These are phyloP conservation scores for Aspergillus terreus DNA, from an alignment of 2,329 filamentous ascomycete genomes.

Conservation along the genomic window DNA sequence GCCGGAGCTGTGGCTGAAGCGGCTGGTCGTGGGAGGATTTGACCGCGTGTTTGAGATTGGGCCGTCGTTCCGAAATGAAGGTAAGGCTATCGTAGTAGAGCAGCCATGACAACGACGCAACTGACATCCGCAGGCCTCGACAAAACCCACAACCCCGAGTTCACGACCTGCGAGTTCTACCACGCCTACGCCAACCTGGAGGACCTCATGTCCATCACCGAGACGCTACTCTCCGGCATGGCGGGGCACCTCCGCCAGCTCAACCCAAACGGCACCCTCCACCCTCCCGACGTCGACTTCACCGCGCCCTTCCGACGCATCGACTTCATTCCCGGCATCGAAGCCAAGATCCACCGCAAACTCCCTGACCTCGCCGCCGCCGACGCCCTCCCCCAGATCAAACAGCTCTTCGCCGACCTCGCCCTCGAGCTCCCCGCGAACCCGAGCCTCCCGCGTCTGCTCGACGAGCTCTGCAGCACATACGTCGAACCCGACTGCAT, in stretches of 20 bases:
- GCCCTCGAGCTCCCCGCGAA: conserved; percentile 48
- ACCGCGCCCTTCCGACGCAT: conserved; percentile 58
- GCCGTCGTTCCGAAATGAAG: conserved; percentile 88
- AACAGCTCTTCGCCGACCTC: conserved; percentile 52
- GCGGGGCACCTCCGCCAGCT: conserved; percentile 48
- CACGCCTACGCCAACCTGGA: conserved; percentile 75
- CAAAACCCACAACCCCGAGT: conserved; percentile 91
- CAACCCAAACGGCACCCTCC: conserved; percentile 43
- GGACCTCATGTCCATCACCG: conserved; percentile 72
- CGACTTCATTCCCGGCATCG: conserved; percentile 78
- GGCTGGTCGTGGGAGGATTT: conserved; percentile 82
- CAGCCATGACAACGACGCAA: background rate
- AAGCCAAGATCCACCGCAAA: conserved; percentile 60
- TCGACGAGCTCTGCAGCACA: conserved; percentile 72
- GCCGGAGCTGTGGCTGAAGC: conserved; percentile 92
- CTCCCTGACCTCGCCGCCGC: conserved; percentile 60
- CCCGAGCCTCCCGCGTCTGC: conserved; percentile 63
- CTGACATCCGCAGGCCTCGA: conserved; percentile 56
- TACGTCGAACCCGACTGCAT: conserved; percentile 76
- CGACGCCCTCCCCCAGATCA: conserved; percentile 58
- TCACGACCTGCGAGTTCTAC: conserved; percentile 97
- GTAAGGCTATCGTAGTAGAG: conserved; percentile 33
- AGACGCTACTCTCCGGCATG: conserved; percentile 63
- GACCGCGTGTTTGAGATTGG: conserved; percentile 92
- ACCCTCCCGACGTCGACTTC: conserved; percentile 55